phyloP scores from a whole-genome alignment of 768 basidiomycete genomes.

The Boletus bicolor region DNA sequence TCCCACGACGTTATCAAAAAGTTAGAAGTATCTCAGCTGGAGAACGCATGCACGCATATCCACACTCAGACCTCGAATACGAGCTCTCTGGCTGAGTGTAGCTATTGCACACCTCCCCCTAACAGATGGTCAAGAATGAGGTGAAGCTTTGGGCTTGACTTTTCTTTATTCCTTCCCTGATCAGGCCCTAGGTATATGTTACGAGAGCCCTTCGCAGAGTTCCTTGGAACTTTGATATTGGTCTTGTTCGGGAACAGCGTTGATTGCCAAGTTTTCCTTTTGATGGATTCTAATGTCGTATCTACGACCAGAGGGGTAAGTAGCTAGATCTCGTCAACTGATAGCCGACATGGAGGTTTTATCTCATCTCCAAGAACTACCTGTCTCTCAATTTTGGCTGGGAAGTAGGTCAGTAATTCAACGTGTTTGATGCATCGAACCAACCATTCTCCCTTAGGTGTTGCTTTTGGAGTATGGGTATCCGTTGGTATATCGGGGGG shows the following conservation, averaged over 20 bases:
- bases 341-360: not conserved
- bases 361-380: conserved; percentile 4
- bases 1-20: not conserved
- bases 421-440: not conserved
- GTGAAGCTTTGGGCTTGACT: conserved; percentile 29
- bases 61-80: not conserved
- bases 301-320: conserved; percentile 50
- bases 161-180: not conserved
- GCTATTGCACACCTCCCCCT: conserved; percentile 28
- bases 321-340: not conserved
- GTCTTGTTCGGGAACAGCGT: conserved; percentile 55
- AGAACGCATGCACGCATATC: not conserved
- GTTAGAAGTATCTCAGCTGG: not conserved
- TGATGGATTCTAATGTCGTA: conserved; percentile 39
- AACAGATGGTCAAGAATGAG: conserved; percentile 52
- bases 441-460: conserved; percentile 27
- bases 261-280: conserved; percentile 52
- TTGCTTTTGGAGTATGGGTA: conserved; percentile 62
- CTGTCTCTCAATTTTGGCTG: conserved; percentile 24
- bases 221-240: conserved; percentile 51
- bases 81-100: not conserved
- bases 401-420: conserved; percentile 13
- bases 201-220: conserved; percentile 59
- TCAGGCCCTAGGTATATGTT: conserved; percentile 34
- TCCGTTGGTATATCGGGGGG: conserved; percentile 64